Percentiles rank a stretch among this genome's conserved stretches.
Evolutionary conservation across 306 rosid species (phyloP).

Genomic region (Biancaea sappan): DNA sequence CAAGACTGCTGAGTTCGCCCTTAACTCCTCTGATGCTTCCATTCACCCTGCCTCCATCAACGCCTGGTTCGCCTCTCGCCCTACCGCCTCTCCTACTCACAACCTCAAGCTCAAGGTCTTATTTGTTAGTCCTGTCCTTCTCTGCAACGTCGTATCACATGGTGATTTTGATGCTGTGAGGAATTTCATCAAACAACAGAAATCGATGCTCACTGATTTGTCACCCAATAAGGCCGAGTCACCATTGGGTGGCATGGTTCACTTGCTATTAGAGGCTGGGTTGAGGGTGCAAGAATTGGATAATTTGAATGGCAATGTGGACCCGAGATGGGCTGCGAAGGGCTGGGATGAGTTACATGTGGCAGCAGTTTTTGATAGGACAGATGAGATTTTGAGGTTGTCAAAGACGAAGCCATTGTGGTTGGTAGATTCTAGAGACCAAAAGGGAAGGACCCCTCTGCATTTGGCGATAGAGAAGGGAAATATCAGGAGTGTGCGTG

Average conservation of each 20-base stretch:
- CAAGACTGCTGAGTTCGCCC: constrained; percentile 41
- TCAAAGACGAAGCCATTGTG: constrained; percentile 14
- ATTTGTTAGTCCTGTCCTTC: constrained; percentile 64
- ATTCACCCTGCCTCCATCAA: constrained; percentile 41
- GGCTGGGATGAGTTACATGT: constrained; percentile 49
- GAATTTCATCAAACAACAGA: constrained; percentile 62
- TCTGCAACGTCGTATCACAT: constrained; percentile 48
- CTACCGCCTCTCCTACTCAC: constrained; percentile 24
- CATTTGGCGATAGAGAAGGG: constrained; percentile 46
- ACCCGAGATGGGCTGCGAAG: constrained; percentile 18
- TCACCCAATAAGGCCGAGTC: constrained; percentile 41
- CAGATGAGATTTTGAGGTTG: constrained; percentile 23
- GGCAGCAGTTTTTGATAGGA: constrained; percentile 44
- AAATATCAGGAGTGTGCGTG: constrained; percentile 19
- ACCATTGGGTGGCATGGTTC: constrained; percentile 62
- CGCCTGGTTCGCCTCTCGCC: constrained; percentile 47
- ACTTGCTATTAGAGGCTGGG: constrained; percentile 68
- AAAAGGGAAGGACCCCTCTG: constrained; percentile 39
- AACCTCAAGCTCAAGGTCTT: constrained; percentile 64
- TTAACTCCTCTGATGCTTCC: constrained; percentile 33
- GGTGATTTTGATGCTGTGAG: constrained; percentile 56
- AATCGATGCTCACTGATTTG: constrained; percentile 49
- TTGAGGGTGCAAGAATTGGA: constrained; percentile 47
- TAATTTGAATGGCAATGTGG: neutral
- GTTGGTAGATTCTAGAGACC: constrained; percentile 36